Evolutionary conservation across 345 rosid genomes (phyloP), one percentile per base, ranked within the genome.

Genomic region (Reutealis trisperma): DNA sequence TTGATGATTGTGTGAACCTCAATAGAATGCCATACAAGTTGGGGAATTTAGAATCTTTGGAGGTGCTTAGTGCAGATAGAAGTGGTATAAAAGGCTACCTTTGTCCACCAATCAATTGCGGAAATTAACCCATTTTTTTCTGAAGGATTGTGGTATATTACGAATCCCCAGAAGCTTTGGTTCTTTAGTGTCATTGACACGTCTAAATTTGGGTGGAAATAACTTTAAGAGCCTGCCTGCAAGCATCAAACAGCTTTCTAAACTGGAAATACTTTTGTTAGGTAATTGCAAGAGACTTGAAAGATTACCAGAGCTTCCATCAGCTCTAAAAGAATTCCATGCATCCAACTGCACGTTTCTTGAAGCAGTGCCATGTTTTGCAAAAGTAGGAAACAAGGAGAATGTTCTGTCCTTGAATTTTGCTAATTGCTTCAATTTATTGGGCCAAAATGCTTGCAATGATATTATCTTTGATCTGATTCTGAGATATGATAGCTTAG

Each of bases 31-130:
- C 51, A 45, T 1, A 45, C 11, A 45, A 45, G 11, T 45, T 45
- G 51, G 51, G 51, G 13, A 8, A 45, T 45, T 45, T 45, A 45
- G 51, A 45, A 45, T 45, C 13, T 45, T 45, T 45, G 13, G 7
- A 21, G 61, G 5, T n/a, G 7, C 61, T 57, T 57, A 8, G 24
- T 18, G 8, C n/a, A 19, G 61, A 18, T 18, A 6, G 8, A 21
- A 18, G 22, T 21, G 61, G 61, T 8, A 21, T 57, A 57, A 21
- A 21, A 9, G n/a, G 22, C 25, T 67, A 44, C 71, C 71, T 44
- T 44, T 16, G 32, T 67, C 71, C 51, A 4, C 32, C 1, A n/a
- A n/a, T 45, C 71, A 42, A 3, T 67, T 67, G 78, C 70, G 75
- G 1, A 52, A 57, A 34, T 57, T 57, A 22, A 34, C 37, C 37